phyloP scores from a whole-genome alignment of 2,329 filamentous ascomycete genomes.

The Chrysoporthe deuterocubensis region DNA sequence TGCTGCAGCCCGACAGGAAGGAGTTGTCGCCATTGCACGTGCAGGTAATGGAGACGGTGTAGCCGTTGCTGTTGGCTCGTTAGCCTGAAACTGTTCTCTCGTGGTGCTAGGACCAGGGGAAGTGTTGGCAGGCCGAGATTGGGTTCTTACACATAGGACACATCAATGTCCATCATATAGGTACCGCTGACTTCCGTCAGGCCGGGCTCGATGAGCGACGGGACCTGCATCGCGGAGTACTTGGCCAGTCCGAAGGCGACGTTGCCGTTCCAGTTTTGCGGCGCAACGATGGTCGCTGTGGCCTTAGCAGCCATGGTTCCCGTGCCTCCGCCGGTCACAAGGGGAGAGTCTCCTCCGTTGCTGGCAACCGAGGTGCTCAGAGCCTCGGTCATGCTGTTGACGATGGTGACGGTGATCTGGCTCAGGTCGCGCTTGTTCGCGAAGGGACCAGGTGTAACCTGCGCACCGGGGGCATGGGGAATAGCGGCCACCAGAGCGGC shows the following conservation, averaged over 20 bases:
- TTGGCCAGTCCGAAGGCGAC: conserved; percentile 19
- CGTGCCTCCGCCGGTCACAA: background rate
- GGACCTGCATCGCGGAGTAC: conserved; percentile 7
- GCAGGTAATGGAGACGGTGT: conserved; percentile 27
- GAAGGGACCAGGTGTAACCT: conserved; percentile 16
- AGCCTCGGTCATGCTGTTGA: conserved; percentile 23
- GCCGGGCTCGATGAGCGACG: conserved; percentile 20
- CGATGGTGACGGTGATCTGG: conserved; percentile 24
- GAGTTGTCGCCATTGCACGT: conserved; percentile 20
- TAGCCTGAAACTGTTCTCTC: background rate
- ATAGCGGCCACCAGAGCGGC: conserved; percentile 20
- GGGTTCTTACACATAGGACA: conserved; percentile 25
- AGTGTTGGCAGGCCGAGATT: background rate
- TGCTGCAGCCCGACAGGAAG: conserved; percentile 25
- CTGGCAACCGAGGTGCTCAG: conserved; percentile 22
- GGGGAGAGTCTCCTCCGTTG: conserved; percentile 15
- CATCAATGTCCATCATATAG: conserved; percentile 23
- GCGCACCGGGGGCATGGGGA: conserved; percentile 11
- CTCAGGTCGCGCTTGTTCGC: conserved; percentile 4
- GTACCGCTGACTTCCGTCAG: conserved; percentile 16
- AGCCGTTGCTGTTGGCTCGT: conserved; percentile 21
- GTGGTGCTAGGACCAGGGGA: background rate
- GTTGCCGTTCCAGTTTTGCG: conserved; percentile 25
- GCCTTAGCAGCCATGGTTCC: conserved; percentile 8
- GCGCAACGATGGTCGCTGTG: conserved; percentile 22